Conservation (phyloP, 2,329 filamentous ascomycete genomes). For the Colletotrichum spinosum region DNA sequence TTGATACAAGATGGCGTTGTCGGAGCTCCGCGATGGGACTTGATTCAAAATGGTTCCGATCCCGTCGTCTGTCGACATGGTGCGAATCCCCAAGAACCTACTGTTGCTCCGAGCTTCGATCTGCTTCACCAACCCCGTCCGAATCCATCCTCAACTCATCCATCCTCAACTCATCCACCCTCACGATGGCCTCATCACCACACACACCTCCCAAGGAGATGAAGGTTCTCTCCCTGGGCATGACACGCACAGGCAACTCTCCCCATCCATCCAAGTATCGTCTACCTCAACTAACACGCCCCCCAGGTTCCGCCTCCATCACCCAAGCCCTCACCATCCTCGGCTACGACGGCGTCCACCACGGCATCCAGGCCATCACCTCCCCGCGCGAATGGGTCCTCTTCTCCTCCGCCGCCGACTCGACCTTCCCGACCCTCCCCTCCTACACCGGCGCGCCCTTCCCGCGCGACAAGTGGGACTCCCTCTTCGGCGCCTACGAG, state of each 20-base stretch:
- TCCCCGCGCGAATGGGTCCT: constrained; percentile 41
- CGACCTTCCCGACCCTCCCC: constrained; percentile 40
- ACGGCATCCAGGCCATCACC: constrained; percentile 43
- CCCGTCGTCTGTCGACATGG: not conserved
- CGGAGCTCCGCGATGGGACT: not conserved
- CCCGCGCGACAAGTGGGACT: constrained; percentile 41
- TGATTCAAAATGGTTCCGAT: constrained; percentile 3
- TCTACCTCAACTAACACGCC: not conserved
- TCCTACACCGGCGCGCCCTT: constrained; percentile 40
- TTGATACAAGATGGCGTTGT: constrained; percentile 4
- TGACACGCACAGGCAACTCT: constrained; percentile 45
- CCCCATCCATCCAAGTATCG: not conserved
- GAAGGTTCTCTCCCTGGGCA: constrained; percentile 46
- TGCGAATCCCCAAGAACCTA: not conserved
- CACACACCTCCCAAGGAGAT: constrained; percentile 37
- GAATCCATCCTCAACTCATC: too few species aligned
- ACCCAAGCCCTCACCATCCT: constrained; percentile 46
- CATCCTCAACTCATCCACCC: not conserved
- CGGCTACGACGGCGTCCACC: constrained; percentile 49
- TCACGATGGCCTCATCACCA: not conserved
- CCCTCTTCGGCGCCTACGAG: constrained; percentile 43
- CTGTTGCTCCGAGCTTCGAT: too few species aligned
- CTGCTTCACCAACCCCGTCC: too few species aligned
- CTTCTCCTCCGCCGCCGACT: constrained; percentile 45
- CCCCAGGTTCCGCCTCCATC: constrained; percentile 45